Conservation (phyloP, 192 early-diverging fungal genomes). For the Gryganskiella cystojenkinii region DNA sequence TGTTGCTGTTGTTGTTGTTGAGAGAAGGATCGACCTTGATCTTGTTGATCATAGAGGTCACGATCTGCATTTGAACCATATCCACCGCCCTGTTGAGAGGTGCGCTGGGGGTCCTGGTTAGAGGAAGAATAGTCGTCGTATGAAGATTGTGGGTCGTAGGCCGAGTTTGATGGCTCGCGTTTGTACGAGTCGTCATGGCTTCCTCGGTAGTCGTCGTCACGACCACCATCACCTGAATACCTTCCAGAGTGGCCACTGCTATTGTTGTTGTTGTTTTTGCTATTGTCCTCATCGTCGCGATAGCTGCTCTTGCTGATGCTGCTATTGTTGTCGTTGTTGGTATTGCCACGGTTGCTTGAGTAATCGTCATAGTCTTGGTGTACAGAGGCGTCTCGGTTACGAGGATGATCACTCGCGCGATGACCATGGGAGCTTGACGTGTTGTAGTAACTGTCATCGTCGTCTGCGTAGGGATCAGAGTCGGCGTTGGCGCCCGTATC, state of each 20-base stretch:
- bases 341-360: neutral
- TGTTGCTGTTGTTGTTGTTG: slow-evolving; percentile 12
- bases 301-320: too few species aligned
- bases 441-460: slow-evolving; percentile 44
- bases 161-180: too few species aligned
- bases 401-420: slow-evolving; percentile 9
- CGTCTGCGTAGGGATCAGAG: slow-evolving; percentile 30
- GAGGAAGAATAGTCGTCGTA: neutral
- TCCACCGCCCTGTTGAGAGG: too few species aligned
- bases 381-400: slow-evolving; percentile 18
- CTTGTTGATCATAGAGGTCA: slow-evolving; percentile 26
- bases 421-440: slow-evolving; percentile 3
- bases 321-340: slow-evolving; percentile 1
- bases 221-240: neutral
- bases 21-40: too few species aligned
- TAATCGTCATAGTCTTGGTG: neutral
- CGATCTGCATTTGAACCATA: slow-evolving; percentile 32
- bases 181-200: neutral
- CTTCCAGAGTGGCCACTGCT: neutral
- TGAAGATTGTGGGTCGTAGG: too few species aligned
- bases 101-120: too few species aligned
- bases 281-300: too few species aligned
- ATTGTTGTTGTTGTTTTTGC: neutral
- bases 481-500: slow-evolving; percentile 25
- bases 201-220: neutral